Conservation (phyloP, 116 monocot genomes). For the Thalassia testudinum region DNA sequence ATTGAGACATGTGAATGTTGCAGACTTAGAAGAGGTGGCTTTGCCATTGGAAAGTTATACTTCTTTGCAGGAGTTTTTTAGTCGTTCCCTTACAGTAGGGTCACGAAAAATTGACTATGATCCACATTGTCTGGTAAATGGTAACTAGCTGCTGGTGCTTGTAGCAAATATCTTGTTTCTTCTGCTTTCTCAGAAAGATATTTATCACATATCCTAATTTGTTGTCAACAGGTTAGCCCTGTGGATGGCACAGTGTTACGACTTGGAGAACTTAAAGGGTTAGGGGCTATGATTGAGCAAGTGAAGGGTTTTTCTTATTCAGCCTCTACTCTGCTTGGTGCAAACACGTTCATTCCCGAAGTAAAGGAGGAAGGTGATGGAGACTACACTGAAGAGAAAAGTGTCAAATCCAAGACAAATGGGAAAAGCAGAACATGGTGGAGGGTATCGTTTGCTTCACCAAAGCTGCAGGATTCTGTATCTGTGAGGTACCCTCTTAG, state of each 20-base stretch:
- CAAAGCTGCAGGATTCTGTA: slow-evolving; percentile 33
- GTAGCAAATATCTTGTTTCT: background rate
- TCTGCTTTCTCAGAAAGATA: background rate
- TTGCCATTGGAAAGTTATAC: slow-evolving; percentile 70
- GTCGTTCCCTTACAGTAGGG: slow-evolving; percentile 59
- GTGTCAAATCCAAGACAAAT: background rate
- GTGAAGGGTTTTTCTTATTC: slow-evolving; percentile 96
- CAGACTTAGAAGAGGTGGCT: slow-evolving; percentile 85
- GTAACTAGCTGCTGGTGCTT: slow-evolving; percentile 36
- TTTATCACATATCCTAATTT: background rate
- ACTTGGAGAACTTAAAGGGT: slow-evolving; percentile 54
- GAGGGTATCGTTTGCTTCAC: slow-evolving; percentile 63
- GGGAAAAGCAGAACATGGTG: slow-evolving; percentile 43
- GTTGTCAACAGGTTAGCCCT: slow-evolving; percentile 60
- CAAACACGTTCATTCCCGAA: slow-evolving; percentile 51
- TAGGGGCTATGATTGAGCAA: slow-evolving; percentile 78
- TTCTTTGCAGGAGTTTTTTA: slow-evolving; percentile 78
- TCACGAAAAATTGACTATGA: slow-evolving; percentile 59
- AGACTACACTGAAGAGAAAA: slow-evolving; percentile 18
- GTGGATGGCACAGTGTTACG: slow-evolving; percentile 72
- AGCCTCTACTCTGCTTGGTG: slow-evolving; percentile 75
- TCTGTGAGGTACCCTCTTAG: slow-evolving; percentile 24
- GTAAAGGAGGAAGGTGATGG: slow-evolving; percentile 9
- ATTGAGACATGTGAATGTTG: slow-evolving; percentile 3
- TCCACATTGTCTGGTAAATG: slow-evolving; percentile 94